Conservation (phyloP, 495 filamentous ascomycete species). For the Hypomontagnella submonticulosa region DNA sequence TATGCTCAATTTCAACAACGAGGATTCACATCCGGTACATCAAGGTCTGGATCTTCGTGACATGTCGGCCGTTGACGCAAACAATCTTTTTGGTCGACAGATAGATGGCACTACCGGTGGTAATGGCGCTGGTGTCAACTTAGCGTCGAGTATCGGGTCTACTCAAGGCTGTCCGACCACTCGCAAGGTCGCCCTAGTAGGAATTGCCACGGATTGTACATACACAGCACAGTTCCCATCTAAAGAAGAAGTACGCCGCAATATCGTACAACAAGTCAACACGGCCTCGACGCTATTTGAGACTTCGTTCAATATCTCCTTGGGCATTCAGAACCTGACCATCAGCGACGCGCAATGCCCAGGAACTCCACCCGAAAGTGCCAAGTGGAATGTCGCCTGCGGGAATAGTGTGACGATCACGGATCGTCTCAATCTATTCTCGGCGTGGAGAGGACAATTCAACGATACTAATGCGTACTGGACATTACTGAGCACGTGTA, state of each 20-base stretch:
- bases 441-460: constrained; percentile 79
- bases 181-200: constrained; percentile 88
- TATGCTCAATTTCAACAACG: constrained; percentile 73
- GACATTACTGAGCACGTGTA: constrained; percentile 89
- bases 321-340: constrained; percentile 87
- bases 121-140: constrained; percentile 85
- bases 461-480: constrained; percentile 89
- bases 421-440: constrained; percentile 86
- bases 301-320: constrained; percentile 89
- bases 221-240: constrained; percentile 78
- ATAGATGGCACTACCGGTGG: constrained; percentile 69
- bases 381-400: constrained; percentile 87
- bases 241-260: constrained; percentile 67
- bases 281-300: constrained; percentile 88
- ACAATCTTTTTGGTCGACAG: constrained; percentile 56
- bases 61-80: constrained; percentile 47
- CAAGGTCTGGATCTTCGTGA: constrained; percentile 48
- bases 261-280: constrained; percentile 87
- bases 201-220: constrained; percentile 91
- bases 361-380: constrained; percentile 66
- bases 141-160: constrained; percentile 81
- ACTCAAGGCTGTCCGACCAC: constrained; percentile 86
- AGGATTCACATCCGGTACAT: constrained; percentile 74
- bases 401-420: constrained; percentile 70
- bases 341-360: constrained; percentile 77